Evolutionary conservation across 2,329 filamentous ascomycete species (phyloP).

Genomic region (Capronia coronata): DNA sequence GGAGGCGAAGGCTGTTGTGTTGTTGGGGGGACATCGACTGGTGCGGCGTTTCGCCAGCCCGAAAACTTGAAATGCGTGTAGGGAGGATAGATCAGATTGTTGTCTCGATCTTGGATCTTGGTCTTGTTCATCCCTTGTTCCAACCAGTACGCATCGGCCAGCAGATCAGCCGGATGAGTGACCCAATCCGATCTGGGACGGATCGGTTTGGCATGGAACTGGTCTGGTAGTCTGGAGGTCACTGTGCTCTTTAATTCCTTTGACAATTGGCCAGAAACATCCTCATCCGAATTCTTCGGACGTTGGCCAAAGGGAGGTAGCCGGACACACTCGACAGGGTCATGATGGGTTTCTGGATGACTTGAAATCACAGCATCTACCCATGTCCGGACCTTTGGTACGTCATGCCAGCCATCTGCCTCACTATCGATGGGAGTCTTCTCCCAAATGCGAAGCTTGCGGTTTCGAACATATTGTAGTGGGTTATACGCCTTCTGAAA

Average conservation of each 20-base stretch:
- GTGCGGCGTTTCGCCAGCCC: slow-evolving; percentile 28
- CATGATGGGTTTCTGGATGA: slow-evolving; percentile 39
- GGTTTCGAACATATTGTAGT: slow-evolving; percentile 84
- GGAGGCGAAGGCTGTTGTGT: slow-evolving; percentile 20
- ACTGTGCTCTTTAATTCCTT: slow-evolving; percentile 33
- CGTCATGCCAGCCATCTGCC: slow-evolving; percentile 68
- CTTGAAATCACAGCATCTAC: slow-evolving; percentile 60
- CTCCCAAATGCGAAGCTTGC: slow-evolving; percentile 75
- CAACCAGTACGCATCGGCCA: slow-evolving; percentile 87
- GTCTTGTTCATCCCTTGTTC: slow-evolving; percentile 74
- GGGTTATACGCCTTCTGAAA: slow-evolving; percentile 69
- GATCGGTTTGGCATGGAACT: slow-evolving; percentile 48
- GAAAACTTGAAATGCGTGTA: slow-evolving; percentile 29
- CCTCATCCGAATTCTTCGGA: slow-evolving; percentile 23
- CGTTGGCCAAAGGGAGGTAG: slow-evolving; percentile 38
- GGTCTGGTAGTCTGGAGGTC: slow-evolving; percentile 29
- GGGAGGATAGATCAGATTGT: slow-evolving; percentile 58
- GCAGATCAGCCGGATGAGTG: slow-evolving; percentile 72
- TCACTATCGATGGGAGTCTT: slow-evolving; percentile 67
- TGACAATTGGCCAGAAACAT: slow-evolving; percentile 25
- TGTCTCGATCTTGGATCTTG: slow-evolving; percentile 72
- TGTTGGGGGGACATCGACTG: slow-evolving; percentile 16
- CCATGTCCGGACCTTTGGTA: slow-evolving; percentile 67
- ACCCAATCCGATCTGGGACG: slow-evolving; percentile 79
- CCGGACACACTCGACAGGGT: slow-evolving; percentile 40